Evolutionary conservation across 441 rosid species (phyloP), one percentile per base, ranked within the genome.

Genomic region (Croton laevigatus): DNA sequence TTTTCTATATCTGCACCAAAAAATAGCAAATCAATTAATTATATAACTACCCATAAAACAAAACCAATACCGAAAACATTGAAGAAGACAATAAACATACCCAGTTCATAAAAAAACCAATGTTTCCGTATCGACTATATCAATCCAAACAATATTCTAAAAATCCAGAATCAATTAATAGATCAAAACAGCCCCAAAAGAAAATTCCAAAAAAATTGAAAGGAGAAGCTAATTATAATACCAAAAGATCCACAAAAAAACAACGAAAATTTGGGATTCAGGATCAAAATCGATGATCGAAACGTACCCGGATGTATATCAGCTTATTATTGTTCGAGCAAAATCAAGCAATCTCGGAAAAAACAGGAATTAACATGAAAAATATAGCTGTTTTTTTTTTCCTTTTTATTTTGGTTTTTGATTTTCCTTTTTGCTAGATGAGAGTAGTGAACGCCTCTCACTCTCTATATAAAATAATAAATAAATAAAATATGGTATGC

Each of bases 261-360:
- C 62, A 17, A 51, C 36, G 59, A 32, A 23, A 44, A 66, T 20
- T 46, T 34, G 36, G 52, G 72, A 81, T 77, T 79, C 9, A 62
- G 58, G 46, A 74, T 63, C 5, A 71, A 74, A 79, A 78, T 62
- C 61, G 63, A 74, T 63, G 51, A 75, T 79, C 77, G 55, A 58
- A 37, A 67, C 70, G 23, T 77, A 80, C 89, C 53, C 80, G 32
- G 78, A 64, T 58, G 60, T 58, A 66, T 40, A 3, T 61, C 69
- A 69, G 55, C 54, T 67, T 58, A 65, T 70, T 53, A 65, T 70
- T 53, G 60, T 71, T 55, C 51, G 48, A 75, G 77, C 78, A 32
- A 51, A 76, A 80, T 83, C 82, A 32, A 71, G 76, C 79, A 81
- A 76, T 81, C 80, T 80, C 76, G 53, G 53, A 69, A 64, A 72